Evolutionary conservation across 2,329 filamentous ascomycete genomes (phyloP).

Genomic region (Ophiostoma pallidulum): DNA sequence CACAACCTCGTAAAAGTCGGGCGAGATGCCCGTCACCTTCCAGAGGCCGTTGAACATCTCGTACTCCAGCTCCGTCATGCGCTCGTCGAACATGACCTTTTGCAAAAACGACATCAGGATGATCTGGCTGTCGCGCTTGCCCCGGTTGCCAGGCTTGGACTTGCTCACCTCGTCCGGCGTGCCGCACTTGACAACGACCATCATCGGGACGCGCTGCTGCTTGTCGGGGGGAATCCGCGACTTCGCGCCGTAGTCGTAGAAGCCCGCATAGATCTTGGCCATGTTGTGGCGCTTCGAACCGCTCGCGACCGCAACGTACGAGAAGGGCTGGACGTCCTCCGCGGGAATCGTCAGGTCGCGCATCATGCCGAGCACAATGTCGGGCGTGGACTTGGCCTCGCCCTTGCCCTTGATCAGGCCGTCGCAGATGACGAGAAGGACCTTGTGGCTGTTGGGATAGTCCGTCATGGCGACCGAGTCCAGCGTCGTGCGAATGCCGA

Average conservation of each 20-base stretch:
- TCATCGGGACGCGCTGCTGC: conserved; percentile 96
- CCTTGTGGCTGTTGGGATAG: conserved; percentile 98
- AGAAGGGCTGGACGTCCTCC: conserved; percentile 80
- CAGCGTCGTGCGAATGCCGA: conserved; percentile 84
- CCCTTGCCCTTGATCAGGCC: conserved; percentile 96
- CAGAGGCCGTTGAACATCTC: conserved; percentile 99
- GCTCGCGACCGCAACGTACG: conserved; percentile 91
- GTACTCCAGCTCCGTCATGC: conserved; percentile 98
- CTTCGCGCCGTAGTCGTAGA: conserved; percentile 87
- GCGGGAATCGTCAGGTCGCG: conserved; percentile 73
- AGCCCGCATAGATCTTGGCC: conserved; percentile 96
- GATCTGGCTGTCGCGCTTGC: conserved; percentile 98
- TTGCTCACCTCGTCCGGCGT: conserved; percentile 75
- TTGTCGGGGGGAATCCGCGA: conserved; percentile 73
- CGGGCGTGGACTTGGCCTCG: conserved; percentile 76
- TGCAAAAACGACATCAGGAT: conserved; percentile 99
- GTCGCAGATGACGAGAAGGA: conserved; percentile 92
- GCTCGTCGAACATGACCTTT: conserved; percentile 99
- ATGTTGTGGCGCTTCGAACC: conserved; percentile 98
- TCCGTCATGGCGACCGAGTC: conserved; percentile 97
- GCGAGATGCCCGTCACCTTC: conserved; percentile 97
- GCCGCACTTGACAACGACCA: conserved; percentile 90
- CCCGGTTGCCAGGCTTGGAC: conserved; percentile 89
- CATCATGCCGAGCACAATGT: conserved; percentile 88
- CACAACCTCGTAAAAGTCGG: conserved; percentile 94